Evolutionary conservation across 495 filamentous ascomycete species (phyloP).

Genomic region (Cercophora sp.): DNA sequence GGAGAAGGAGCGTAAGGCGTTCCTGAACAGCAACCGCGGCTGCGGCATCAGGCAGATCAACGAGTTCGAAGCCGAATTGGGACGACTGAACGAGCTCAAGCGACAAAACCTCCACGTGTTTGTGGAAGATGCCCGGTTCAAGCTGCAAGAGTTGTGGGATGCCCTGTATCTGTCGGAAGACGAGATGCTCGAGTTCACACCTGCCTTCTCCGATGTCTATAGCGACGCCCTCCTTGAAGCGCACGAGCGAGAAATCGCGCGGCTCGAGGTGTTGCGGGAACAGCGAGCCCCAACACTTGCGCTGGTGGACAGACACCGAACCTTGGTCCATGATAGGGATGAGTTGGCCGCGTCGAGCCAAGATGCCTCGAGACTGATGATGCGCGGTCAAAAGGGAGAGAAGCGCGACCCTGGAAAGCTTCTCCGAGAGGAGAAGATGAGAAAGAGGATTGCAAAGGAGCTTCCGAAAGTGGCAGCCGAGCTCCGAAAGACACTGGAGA

Average conservation of each 20-base stretch:
- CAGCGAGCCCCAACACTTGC: constrained; percentile 81
- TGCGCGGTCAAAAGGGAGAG: constrained; percentile 82
- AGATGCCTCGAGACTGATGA: constrained; percentile 89
- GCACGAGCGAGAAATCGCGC: constrained; percentile 82
- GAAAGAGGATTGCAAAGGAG: constrained; percentile 93
- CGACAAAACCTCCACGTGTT: constrained; percentile 91
- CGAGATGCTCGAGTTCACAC: constrained; percentile 95
- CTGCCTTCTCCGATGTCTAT: constrained; percentile 82
- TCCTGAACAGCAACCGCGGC: constrained; percentile 64
- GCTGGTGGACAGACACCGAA: constrained; percentile 78
- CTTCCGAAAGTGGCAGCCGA: constrained; percentile 86
- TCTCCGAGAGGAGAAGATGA: constrained; percentile 96
- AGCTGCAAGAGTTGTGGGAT: constrained; percentile 93
- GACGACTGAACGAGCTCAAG: constrained; percentile 85
- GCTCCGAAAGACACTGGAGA: constrained; percentile 73
- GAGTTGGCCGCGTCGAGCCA: constrained; percentile 83
- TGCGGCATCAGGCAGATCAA: constrained; percentile 86
- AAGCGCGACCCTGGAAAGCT: constrained; percentile 89
- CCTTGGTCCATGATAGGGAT: constrained; percentile 80
- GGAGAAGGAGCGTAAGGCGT: constrained; percentile 73
- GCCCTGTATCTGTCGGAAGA: constrained; percentile 90
- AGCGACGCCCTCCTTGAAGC: constrained; percentile 85
- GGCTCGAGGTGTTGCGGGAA: constrained; percentile 77
- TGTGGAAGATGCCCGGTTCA: constrained; percentile 86
- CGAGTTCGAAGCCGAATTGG: constrained; percentile 87